phyloP scores from a whole-genome alignment of 495 filamentous ascomycete species.

The Aspergillus wentii region DNA sequence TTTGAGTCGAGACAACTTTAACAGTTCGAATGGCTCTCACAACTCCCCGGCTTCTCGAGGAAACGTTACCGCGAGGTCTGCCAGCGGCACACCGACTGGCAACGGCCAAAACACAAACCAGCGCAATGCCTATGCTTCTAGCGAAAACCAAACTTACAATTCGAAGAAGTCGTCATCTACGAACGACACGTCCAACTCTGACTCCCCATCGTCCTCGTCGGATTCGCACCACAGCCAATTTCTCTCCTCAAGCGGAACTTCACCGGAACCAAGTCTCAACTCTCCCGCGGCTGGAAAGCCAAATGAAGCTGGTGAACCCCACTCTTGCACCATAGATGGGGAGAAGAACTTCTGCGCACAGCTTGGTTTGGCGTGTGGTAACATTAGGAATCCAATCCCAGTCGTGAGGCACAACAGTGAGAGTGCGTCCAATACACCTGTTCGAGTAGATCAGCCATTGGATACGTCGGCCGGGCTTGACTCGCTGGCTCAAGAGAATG shows the following conservation, averaged over 20 bases:
- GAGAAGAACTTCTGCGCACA: conserved; percentile 63
- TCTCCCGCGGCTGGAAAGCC: conserved; percentile 55
- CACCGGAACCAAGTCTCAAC: conserved; percentile 60
- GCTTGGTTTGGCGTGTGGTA: conserved; percentile 68
- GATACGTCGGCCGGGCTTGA: conserved; percentile 50
- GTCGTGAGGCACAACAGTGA: conserved; percentile 29
- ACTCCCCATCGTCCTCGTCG: conserved; percentile 53
- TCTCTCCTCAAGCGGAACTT: conserved; percentile 83
- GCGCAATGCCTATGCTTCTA: conserved; percentile 7
- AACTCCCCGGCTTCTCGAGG: conserved; percentile 1
- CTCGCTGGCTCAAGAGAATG: conserved; percentile 79
- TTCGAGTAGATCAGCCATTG: conserved; percentile 15
- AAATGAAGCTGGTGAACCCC: conserved; percentile 34
- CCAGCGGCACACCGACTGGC: neutral
- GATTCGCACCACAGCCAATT: conserved; percentile 55
- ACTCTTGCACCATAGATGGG: conserved; percentile 42
- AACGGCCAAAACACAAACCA: conserved; percentile 12
- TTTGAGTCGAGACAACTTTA: conserved; percentile 21
- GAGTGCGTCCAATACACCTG: conserved; percentile 23
- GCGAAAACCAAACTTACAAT: conserved; percentile 13
- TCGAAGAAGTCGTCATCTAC: conserved; percentile 24
- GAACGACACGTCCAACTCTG: conserved; percentile 42
- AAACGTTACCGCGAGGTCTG: neutral
- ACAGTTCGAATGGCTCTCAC: conserved; percentile 2
- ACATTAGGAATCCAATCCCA: conserved; percentile 64